These are phyloP conservation scores for Platismatia glauca DNA, from an alignment of 495 filamentous ascomycete species.

Conservation along the genomic window DNA sequence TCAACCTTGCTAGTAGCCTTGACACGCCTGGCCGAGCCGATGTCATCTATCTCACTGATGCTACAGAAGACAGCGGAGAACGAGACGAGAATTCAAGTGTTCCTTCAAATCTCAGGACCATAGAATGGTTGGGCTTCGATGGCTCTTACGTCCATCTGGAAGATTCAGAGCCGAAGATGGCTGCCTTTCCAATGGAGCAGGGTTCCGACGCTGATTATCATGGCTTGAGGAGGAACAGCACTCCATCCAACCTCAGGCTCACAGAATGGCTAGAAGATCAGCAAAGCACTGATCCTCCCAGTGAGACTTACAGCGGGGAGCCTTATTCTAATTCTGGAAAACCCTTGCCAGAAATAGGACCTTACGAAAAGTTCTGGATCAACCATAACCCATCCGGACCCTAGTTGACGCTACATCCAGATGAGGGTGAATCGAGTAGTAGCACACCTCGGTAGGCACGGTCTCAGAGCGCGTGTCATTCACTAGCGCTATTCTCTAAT, in stretches of 20 bases:
- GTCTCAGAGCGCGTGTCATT: not conserved
- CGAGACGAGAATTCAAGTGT: not conserved
- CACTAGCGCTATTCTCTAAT: not conserved
- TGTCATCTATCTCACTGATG: slow-evolving; percentile 8
- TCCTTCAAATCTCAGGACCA: not conserved
- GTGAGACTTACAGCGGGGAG: not conserved
- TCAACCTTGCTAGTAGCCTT: slow-evolving; percentile 8
- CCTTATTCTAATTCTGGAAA: not conserved
- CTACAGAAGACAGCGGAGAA: not conserved
- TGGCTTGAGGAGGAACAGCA: slow-evolving; percentile 1
- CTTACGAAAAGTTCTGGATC: slow-evolving; percentile 8
- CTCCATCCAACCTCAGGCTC: not conserved
- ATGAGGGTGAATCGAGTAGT: not conserved
- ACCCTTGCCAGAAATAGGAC: not conserved
- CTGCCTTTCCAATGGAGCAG: not conserved
- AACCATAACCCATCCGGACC: not conserved
- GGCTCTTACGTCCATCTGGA: slow-evolving; percentile 9
- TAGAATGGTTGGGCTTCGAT: slow-evolving; percentile 11
- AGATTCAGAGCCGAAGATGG: slow-evolving; percentile 1
- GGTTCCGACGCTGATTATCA: not conserved
- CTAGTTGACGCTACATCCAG: not conserved
- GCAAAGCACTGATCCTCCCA: not conserved
- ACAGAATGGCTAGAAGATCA: slow-evolving; percentile 2
- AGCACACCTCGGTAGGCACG: not conserved
- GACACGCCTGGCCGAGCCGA: slow-evolving; percentile 9